Conservation (phyloP, 352 stramenopile genomes). For the Phytophthora pluvialis region DNA sequence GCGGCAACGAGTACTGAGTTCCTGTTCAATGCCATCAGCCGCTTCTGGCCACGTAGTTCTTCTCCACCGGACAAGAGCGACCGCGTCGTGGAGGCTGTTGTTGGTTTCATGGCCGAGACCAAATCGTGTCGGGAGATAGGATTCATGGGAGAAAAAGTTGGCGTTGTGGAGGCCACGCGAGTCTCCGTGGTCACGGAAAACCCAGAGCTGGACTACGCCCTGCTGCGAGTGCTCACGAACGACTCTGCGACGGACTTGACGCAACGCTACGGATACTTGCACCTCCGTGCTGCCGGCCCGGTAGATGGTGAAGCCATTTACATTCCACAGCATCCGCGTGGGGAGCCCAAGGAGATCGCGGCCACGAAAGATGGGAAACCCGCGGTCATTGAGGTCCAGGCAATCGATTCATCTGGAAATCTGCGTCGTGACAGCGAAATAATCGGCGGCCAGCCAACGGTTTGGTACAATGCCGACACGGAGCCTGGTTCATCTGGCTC, state of each 20-base stretch:
- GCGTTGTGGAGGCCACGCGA: conserved; percentile 51
- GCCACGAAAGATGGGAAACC: conserved; percentile 50
- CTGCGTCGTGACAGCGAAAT: conserved; percentile 21
- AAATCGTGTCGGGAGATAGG: conserved; percentile 43
- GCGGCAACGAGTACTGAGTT: conserved; percentile 30
- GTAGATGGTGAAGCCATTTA: conserved; percentile 63
- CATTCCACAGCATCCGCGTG: conserved; percentile 69
- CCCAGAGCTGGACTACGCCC: conserved; percentile 59
- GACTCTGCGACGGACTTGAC: conserved; percentile 39
- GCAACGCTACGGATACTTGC: conserved; percentile 58
- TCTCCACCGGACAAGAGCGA: conserved; percentile 15
- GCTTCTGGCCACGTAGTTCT: conserved; percentile 12
- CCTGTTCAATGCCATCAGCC: conserved; percentile 36
- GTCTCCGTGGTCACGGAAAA: conserved; percentile 49
- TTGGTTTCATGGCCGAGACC: conserved; percentile 71
- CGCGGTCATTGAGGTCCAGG: conserved; percentile 42
- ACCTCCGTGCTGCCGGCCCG: conserved; percentile 44
- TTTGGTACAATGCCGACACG: conserved; percentile 78
- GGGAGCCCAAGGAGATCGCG: conserved; percentile 67
- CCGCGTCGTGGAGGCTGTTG: conserved; percentile 29
- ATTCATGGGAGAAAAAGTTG: conserved; percentile 42
- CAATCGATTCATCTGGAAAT: conserved; percentile 1
- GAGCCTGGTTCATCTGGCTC: conserved; percentile 70
- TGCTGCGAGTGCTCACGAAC: conserved; percentile 53
- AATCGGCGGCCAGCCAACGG: conserved; percentile 39